These are phyloP conservation scores for Cladochytrium replicatum DNA, from an alignment of 192 early-diverging fungal species.

Conservation along the genomic window DNA sequence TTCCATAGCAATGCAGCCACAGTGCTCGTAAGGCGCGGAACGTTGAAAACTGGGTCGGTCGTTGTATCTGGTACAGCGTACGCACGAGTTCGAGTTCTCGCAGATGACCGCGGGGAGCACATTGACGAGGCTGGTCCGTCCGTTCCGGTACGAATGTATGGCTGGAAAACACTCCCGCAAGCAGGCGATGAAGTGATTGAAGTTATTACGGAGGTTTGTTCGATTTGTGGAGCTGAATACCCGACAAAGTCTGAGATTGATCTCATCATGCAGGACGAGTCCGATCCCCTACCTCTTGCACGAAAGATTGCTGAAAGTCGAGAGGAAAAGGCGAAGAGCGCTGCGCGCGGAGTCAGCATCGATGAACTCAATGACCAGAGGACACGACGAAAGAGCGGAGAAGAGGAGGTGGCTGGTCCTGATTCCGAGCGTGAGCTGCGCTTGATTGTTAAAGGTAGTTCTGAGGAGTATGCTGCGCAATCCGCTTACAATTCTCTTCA, in stretches of 20 bases:
- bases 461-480: background rate
- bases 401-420: background rate
- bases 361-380: conserved; percentile 73
- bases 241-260: background rate
- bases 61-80: conserved; percentile 79
- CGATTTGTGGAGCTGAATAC: background rate
- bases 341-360: conserved; percentile 50
- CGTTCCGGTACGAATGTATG: conserved; percentile 73
- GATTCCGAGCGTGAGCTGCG: conserved; percentile 40
- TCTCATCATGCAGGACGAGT: no score
- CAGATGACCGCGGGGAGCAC: conserved; percentile 62
- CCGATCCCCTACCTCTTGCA: no score
- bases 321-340: conserved; percentile 46
- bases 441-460: conserved; percentile 59
- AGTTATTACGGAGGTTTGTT: conserved; percentile 46
- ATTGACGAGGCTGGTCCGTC: conserved; percentile 75
- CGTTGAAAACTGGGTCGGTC: conserved; percentile 60
- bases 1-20: conserved; percentile 62
- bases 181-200: conserved; percentile 86
- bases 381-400: conserved; percentile 10
- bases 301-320: conserved; percentile 67
- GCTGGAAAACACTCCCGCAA: conserved; percentile 86
- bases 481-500: conserved; percentile 13
- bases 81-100: conserved; percentile 79
- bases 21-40: conserved; percentile 82